Base-by-base conservation (phyloP, 805 yeast genomes). In the Cyberlindnera japonica region DNA sequence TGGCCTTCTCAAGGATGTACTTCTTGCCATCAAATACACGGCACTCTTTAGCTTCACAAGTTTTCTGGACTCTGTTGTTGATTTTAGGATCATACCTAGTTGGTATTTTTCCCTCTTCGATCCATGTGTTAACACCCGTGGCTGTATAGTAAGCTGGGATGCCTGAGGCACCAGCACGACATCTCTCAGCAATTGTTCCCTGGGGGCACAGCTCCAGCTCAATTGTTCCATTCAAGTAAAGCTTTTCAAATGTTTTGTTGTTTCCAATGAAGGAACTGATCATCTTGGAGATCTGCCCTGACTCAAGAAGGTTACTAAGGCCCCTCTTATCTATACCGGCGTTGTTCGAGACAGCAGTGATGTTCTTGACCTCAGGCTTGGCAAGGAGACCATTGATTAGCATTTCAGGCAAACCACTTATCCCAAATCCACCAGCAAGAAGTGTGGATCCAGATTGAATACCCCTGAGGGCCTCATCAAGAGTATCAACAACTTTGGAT, bases 71-170 rank as follows among this genome's bases (percentile, higher is more conserved):
- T 14, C n/a, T 33, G 16, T 29, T 17, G 14, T 59, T 48, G 14
- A 61, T 54, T 15, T 49, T 33, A 19, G 45, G 44, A 33, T 59
- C 62, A 53, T 70, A 71, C 37, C 65, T 54, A 9, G 69, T 54
- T 0, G 77, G 76, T 49, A 72, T 53, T 43, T 67, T 64, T 18
- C 78, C 77, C 37, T 68, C 61, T 49, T 72, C 72, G 14, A 72
- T 58, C 72, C 74, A 69, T n/a, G 77, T 72, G 23, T 67, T 67
- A n/a, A 62, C 74, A 14, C 77, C 78, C 1, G 78, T 67, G 2
- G 75, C 67, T 8, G 75, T 66, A 51, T 61, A 72, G 44, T 68
- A 71, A 1, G 76, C 77, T 2, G 77, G 77, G 14, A 69, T 59
- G 9, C 77, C 76, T 3, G 75, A 63, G 9, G 65, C 73, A 10